Conservation (phyloP, 768 basidiomycete species). For the Pluteus cervinus region DNA sequence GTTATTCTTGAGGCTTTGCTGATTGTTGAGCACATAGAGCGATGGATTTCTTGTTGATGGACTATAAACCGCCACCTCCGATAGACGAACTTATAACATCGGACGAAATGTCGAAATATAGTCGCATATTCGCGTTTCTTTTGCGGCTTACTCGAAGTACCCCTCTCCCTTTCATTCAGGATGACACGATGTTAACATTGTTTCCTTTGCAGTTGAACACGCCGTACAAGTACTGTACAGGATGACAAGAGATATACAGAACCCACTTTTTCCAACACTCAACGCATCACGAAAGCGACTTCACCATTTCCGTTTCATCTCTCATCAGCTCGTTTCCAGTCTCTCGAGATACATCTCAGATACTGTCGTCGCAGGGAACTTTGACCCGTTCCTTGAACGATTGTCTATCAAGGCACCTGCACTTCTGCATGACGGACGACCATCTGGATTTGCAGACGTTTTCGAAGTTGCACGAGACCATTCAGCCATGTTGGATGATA, state of each 20-base stretch:
- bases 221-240: constrained; percentile 62
- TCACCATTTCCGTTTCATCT: constrained; percentile 67
- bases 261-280: constrained; percentile 55
- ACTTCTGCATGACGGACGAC: constrained; percentile 6
- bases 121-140: constrained; percentile 75
- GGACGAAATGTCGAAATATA: constrained; percentile 76
- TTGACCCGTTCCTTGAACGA: constrained; percentile 57
- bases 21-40: too few species aligned
- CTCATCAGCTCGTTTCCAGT: constrained; percentile 62
- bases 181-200: constrained; percentile 1
- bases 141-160: constrained; percentile 74
- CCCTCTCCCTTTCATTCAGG: constrained; percentile 5
- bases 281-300: constrained; percentile 45
- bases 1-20: too few species aligned
- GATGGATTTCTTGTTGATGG: constrained; percentile 84
- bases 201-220: constrained; percentile 47
- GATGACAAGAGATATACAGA: constrained; percentile 39
- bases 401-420: constrained; percentile 19
- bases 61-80: constrained; percentile 83
- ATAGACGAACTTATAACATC: constrained; percentile 68
- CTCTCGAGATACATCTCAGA: constrained; percentile 73
- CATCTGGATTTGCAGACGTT: constrained; percentile 51
- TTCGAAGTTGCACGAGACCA: constrained; percentile 68
- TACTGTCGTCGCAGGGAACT: constrained; percentile 74
- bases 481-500: constrained; percentile 63